Base-by-base conservation (phyloP, 2,329 filamentous ascomycete genomes). In the Colletotrichum noveboracense region DNA sequence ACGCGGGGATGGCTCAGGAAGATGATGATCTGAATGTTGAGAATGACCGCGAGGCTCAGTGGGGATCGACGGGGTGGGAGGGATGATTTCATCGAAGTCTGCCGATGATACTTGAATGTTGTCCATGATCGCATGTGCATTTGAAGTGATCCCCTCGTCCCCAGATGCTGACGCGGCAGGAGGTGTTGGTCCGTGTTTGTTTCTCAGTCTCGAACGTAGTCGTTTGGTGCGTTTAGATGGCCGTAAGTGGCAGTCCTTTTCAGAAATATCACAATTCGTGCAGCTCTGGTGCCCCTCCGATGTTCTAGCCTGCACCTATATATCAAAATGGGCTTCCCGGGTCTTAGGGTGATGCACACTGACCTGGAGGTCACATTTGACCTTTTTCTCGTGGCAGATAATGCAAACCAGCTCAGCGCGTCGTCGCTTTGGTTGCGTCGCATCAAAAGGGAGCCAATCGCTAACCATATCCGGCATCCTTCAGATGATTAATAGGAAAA, bases 321-420 rank as follows among this genome's bases (percentile, higher is more conserved):
- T 12, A 36, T 66, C 16, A 66, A 8, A 24, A 38, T 43, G 26
- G 14, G 60, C 60, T 10, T 21, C 30, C 18, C 28, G 32, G 18
- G 28, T 34, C 21, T 30, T 21, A 32, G 7, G 28, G 14, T 36
- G 26, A 56, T 34, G 21, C 21, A 43, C 24, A 30, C 70, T 36
- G 62, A 79, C 80, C 78, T 84, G 81, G 34, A 83, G 74, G 73
- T 84, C 81, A 34, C 83, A 84, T 48, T 84, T 84, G 70, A 83
- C 80, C 78, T 84, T 84, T 75, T 84, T 84, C 1, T 80, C 79
- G 70, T 84, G 83, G 38, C 83, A 84, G 61, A 78, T 77, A 26
- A 81, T 72, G 73, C 83, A 82, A 70, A 81, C 81, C 8, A 79
- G 70, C 55, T 81, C 80, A 28, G 81, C 83, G 13, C 83, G 81